A percentile compares a stretch with the other conserved stretches of the same genome.
These are phyloP conservation scores for Calonectria pseudoreteaudii DNA, from an alignment of 2,329 filamentous ascomycete genomes.

Conservation along the genomic window DNA sequence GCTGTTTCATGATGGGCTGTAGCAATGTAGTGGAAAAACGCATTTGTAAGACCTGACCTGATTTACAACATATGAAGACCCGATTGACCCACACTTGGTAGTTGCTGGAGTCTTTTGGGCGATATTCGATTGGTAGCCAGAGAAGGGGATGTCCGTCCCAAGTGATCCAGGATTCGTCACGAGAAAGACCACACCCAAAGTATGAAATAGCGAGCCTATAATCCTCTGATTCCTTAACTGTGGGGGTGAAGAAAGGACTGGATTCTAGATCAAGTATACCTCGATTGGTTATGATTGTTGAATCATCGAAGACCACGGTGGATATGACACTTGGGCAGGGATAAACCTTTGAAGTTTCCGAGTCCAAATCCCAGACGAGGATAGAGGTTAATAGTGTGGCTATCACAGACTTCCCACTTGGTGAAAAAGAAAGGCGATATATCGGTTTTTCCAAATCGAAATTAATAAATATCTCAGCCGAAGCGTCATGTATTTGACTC, in stretches of 20 bases:
- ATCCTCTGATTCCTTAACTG: background rate
- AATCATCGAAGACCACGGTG: background rate
- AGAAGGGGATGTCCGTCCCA: background rate
- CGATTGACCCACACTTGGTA: background rate
- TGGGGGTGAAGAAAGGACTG: background rate
- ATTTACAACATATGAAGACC: background rate
- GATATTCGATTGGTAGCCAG: background rate
- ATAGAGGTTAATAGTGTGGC: background rate
- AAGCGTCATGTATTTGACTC: background rate
- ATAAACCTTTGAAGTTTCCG: background rate
- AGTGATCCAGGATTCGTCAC: background rate
- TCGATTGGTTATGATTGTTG: background rate
- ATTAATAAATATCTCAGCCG: background rate
- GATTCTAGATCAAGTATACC: background rate
- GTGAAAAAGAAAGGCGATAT: background rate
- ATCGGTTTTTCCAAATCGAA: no score
- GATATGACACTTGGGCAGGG: background rate
- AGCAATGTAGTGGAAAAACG: background rate
- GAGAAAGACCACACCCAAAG: background rate
- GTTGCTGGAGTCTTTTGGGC: no score
- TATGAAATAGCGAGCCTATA: no score
- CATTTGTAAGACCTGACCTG: background rate
- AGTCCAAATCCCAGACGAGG: background rate
- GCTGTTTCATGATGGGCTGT: background rate
- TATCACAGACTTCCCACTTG: background rate